Conservation (phyloP, 805 yeast species). For the Lipomyces yamanashiensis region DNA sequence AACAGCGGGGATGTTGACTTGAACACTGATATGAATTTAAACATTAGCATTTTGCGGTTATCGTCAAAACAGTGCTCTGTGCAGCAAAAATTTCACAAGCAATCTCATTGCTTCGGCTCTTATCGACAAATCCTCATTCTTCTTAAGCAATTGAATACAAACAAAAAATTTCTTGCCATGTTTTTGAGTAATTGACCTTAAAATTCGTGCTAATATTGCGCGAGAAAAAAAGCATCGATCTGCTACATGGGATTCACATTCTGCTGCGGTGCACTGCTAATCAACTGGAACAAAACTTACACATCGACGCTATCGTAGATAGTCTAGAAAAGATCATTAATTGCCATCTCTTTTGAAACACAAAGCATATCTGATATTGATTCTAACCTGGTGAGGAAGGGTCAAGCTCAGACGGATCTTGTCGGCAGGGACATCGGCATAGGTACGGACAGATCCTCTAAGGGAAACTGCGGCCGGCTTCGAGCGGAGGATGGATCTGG, state of each 20-base stretch:
- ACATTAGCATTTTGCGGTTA: not conserved
- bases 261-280: not conserved
- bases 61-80: too few species aligned
- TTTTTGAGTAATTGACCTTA: too few species aligned
- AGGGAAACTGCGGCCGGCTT: constrained; percentile 18
- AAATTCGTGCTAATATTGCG: not conserved
- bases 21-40: constrained; percentile 48
- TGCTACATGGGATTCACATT: not conserved
- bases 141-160: too few species aligned
- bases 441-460: constrained; percentile 55
- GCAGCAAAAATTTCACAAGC: too few species aligned
- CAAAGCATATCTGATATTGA: not conserved
- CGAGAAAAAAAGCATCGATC: not conserved
- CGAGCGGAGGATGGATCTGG: constrained; percentile 29
- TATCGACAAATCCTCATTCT: too few species aligned
- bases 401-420: constrained; percentile 86
- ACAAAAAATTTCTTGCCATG: too few species aligned
- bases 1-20: constrained; percentile 94
- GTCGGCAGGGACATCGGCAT: constrained; percentile 85
- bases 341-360: not conserved
- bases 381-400: constrained; percentile 74
- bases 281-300: constrained; percentile 38
- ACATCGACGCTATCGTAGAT: constrained; percentile 45
- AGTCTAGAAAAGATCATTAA: constrained; percentile 35
- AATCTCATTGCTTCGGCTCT: too few species aligned